phyloP scores from a whole-genome alignment of 225 moss, liverwort and hornwort genomes.

The Takakia lepidozioides region DNA sequence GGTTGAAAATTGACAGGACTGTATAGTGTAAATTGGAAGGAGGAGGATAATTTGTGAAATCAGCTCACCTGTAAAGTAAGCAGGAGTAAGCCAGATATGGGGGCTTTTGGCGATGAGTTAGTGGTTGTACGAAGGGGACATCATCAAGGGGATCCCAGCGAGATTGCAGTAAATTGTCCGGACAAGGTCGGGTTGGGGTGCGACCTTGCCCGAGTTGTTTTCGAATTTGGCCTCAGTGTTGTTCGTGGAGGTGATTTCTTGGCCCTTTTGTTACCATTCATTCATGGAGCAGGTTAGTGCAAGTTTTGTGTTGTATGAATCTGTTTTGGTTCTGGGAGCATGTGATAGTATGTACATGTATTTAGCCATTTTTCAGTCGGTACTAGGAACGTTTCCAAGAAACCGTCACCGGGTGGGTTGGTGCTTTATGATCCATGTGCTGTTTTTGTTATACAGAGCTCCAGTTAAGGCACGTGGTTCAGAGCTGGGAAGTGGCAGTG shows the following conservation, averaged over 20 bases:
- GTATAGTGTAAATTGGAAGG: background rate
- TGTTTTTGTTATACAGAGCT: background rate
- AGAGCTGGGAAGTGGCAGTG: background rate
- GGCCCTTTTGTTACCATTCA: background rate
- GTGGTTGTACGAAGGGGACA: constrained; percentile 55
- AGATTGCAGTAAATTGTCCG: constrained; percentile 75
- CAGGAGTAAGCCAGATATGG: constrained; percentile 19
- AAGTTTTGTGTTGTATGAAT: background rate
- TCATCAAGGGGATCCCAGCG: constrained; percentile 49
- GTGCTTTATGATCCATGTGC: background rate
- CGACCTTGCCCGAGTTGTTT: constrained; percentile 61
- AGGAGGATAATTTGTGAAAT: constrained; percentile 4
- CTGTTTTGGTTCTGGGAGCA: background rate
- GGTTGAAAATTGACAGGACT: constrained; percentile 1
- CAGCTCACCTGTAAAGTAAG: constrained; percentile 5
- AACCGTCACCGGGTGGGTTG: no score
- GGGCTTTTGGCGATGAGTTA: constrained; percentile 44
- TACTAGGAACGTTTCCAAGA: background rate
- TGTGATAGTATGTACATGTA: background rate
- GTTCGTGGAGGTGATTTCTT: constrained; percentile 51
- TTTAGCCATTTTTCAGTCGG: background rate
- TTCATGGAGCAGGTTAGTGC: background rate
- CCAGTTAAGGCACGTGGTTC: background rate
- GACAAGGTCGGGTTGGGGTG: constrained; percentile 72
- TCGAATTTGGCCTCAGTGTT: constrained; percentile 59